Evolutionary conservation across 2,329 filamentous ascomycete genomes (phyloP), one percentile per base, ranked within the genome.

Genomic region (Ascochyta fabae): DNA sequence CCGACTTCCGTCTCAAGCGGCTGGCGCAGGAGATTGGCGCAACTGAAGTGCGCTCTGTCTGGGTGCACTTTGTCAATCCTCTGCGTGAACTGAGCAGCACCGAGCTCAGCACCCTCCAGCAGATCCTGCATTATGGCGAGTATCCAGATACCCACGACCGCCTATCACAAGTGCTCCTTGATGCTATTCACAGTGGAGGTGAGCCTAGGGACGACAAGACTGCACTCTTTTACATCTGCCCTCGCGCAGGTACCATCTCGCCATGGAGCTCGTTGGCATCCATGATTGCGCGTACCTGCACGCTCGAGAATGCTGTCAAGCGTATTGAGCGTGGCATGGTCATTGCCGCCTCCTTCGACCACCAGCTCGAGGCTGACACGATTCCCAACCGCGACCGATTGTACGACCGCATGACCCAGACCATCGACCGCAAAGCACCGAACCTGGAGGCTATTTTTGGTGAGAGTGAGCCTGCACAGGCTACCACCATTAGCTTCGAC

Each of bases 211-310:
- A 84, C 56, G 78, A 81, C 48, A 75, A 81, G 55, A 80, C 81
- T 39, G 77, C 83, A 44, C 80, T 88, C 59, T 84, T 90, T 73
- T 91, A 92, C 72, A 83, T 96, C 55, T 87, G 85, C 42, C 94
- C 94, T 19, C 86, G 94, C 64, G 90, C 90, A 16, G 86, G 86
- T 67, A 93, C 86, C 2, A 88, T 96, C 65, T 97, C 93, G 36
- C 95, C 95, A 73, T 99, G 95, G 95, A 97, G 92, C 78, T 96
- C 93, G 53, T 93, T 97, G 77, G 94, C 93, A 26, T 96, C 94
- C 42, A 94, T 88, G 73, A 97, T 98, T 74, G 90, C 94, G 49
- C 88, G 95, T 64, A 94, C 97, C 29, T 98, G 94, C 73, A 93
- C 91, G 24, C 81, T 98, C 56, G 86, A 87, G 65, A 80, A 84